Conservation (phyloP, 371 early-diverging fungal genomes). For the Dinochytrium kinnereticum region DNA sequence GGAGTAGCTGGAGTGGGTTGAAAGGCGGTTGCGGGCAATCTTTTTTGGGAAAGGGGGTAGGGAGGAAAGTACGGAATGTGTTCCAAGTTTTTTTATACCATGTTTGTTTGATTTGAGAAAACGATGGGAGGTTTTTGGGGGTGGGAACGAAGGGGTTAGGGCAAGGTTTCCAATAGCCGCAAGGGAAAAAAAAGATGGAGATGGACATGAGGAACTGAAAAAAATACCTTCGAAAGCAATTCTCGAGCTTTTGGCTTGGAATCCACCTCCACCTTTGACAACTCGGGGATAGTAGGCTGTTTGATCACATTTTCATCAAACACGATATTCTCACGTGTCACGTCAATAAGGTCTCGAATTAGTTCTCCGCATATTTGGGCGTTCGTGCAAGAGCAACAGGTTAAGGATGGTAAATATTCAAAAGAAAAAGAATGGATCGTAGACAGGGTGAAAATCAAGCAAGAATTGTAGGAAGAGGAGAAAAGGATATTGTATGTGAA, state of each 20-base stretch:
- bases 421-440: neutral
- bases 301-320: neutral
- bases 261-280: neutral
- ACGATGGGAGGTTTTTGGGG: no score
- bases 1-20: neutral
- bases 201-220: no score
- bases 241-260: neutral
- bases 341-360: neutral
- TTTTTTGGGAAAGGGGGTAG: neutral
- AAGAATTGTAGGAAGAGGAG: no score
- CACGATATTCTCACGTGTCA: neutral
- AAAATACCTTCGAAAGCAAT: neutral
- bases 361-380: conserved; percentile 11
- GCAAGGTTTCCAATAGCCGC: no score
- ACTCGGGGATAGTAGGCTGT: neutral
- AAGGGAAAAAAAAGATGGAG: no score
- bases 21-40: neutral
- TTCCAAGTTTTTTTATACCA: no score
- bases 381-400: neutral
- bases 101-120: no score
- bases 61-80: neutral
- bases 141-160: no score
- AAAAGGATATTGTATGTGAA: neutral
- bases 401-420: neutral
- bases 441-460: neutral